These are phyloP conservation scores for Mycena metata DNA, from an alignment of 768 basidiomycete species.

Conservation along the genomic window DNA sequence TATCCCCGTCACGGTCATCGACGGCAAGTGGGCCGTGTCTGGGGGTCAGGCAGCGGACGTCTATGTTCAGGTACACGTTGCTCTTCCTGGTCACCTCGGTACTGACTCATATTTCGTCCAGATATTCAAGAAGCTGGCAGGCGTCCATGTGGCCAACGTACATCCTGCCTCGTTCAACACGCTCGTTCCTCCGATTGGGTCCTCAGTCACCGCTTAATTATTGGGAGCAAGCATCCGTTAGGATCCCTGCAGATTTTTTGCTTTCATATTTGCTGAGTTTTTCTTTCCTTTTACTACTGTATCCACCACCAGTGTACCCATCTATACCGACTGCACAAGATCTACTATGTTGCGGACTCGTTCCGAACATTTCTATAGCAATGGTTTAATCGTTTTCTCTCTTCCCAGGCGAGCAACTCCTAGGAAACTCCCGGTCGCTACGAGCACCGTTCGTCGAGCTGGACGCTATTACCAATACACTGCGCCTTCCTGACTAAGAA, in stretches of 20 bases:
- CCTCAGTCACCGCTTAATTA: constrained; percentile 38
- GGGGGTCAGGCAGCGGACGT: constrained; percentile 82
- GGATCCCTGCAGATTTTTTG: constrained; percentile 6
- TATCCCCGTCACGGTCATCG: constrained; percentile 85
- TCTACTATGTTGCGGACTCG: neutral
- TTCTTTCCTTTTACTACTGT: constrained; percentile 22
- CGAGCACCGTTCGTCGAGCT: no score
- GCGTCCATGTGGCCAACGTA: constrained; percentile 21
- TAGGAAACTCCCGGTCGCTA: no score
- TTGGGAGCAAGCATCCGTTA: neutral
- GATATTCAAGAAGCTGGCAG: constrained; percentile 53
- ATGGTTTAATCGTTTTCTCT: no score
- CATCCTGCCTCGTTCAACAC: constrained; percentile 33
- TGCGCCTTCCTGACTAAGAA: no score
- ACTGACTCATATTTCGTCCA: constrained; percentile 30
- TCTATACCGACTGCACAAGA: constrained; percentile 11
- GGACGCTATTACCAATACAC: no score
- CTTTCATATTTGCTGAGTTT: constrained; percentile 15
- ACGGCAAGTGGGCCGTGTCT: constrained; percentile 82
- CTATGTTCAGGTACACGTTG: constrained; percentile 68
- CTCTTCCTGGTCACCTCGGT: neutral
- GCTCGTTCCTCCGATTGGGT: constrained; percentile 51
- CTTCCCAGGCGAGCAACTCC: no score
- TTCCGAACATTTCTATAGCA: no score
- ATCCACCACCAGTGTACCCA: constrained; percentile 38